Base-by-base conservation (phyloP, 202 grass and related monocot genomes). In the Hordeum pubiflorum region DNA sequence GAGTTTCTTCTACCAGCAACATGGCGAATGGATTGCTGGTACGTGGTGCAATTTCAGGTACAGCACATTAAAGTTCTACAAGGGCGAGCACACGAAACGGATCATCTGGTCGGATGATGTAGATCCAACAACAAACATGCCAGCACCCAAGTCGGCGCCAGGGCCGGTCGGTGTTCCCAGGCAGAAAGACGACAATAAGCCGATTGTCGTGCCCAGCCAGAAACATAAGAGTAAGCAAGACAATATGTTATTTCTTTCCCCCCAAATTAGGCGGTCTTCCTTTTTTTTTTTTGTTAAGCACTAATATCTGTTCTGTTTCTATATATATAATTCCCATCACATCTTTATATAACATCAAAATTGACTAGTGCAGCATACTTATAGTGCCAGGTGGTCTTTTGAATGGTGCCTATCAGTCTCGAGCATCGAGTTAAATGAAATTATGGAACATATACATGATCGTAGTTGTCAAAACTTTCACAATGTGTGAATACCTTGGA, bases 1-100 rank as follows among this genome's bases (percentile, higher is more conserved):
- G 9, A 3, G 32, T 6, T n/a, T 4, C 18, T 81, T 83, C 7
- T 5, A 46, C 0, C 63, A 43, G 43, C 70, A 21, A 6, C 48
- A 21, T 76, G 73, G 82, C 1, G 87, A 79, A 2, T 4, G 41
- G n/a, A 26, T 93, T 61, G 13, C 83, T 31, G 58, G 37, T 3
- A 13, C 54, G 6, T 13, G 55, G 26, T 93, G 85, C 39, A 88
- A 29, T 17, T 33, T 86, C 13, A 77, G 85, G 79, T 93, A 88
- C 21, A 58, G 21, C 14, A 41, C 58, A 0, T 26, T n/a, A n/a
- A n/a, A n/a, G 6, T 93, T 93, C 34, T 88, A 73, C 9, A 11
- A 74, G 0, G 82, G 69, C 3, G 27, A 56, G 1, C 55, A 82
- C 3, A 73, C 11, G 9, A 43, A 22, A 24, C 5, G 12, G 0